phyloP scores from a whole-genome alignment of 495 filamentous ascomycete genomes.

The Tuber calosporum region DNA sequence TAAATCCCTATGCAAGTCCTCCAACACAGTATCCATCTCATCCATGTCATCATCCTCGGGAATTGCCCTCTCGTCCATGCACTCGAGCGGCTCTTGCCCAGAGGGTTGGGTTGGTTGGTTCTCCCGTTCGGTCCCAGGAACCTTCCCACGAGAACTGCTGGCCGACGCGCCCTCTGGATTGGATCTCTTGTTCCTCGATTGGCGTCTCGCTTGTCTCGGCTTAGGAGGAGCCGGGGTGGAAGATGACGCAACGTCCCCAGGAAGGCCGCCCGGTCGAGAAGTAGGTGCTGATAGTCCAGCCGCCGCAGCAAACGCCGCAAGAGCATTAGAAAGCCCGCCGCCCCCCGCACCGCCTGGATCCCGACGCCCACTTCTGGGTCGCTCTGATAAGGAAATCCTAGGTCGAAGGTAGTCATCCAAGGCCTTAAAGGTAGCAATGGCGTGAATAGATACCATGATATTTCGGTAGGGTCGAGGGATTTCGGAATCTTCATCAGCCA shows the following conservation, averaged over 20 bases:
- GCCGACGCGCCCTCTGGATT: constrained; percentile 36
- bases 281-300: constrained; percentile 50
- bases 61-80: constrained; percentile 82
- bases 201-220: constrained; percentile 38
- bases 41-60: constrained; percentile 67
- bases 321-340: constrained; percentile 59
- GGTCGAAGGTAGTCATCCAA: constrained; percentile 94
- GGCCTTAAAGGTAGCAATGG: constrained; percentile 95
- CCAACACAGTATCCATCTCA: constrained; percentile 79
- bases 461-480: constrained; percentile 79
- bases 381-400: constrained; percentile 74
- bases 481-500: constrained; percentile 82
- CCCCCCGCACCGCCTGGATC: constrained; percentile 47
- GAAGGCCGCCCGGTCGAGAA: constrained; percentile 40
- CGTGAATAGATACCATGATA: constrained; percentile 97
- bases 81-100: constrained; percentile 64
- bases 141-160: constrained; percentile 36
- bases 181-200: constrained; percentile 29
- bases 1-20: constrained; percentile 83
- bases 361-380: constrained; percentile 58
- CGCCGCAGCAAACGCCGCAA: constrained; percentile 75
- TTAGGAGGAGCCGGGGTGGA: constrained; percentile 40
- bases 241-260: constrained; percentile 37
- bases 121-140: constrained; percentile 32
- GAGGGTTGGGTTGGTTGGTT: constrained; percentile 48